phyloP scores from a whole-genome alignment of 2,329 filamentous ascomycete genomes.

The Neodidymelliopsis sp. region DNA sequence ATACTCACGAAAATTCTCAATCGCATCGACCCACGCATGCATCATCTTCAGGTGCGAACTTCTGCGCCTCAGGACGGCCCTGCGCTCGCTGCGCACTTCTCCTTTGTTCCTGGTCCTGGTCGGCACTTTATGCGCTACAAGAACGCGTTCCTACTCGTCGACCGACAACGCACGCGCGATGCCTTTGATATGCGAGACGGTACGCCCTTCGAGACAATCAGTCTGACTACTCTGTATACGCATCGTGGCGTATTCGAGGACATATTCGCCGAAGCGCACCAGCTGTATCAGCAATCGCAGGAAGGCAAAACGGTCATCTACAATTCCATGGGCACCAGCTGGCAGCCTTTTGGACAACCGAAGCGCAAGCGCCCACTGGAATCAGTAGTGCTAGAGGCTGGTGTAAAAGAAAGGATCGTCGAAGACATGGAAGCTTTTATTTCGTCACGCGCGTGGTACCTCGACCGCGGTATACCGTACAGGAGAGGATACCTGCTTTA shows the following conservation, averaged over 20 bases:
- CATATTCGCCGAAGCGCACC: conserved; percentile 86
- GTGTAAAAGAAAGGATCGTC: conserved; percentile 82
- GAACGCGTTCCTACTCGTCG: conserved; percentile 86
- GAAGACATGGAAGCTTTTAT: conserved; percentile 85
- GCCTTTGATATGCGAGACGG: conserved; percentile 80
- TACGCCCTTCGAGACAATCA: conserved; percentile 92
- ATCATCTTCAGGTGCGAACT: conserved; percentile 71
- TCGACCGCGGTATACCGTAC: conserved; percentile 93
- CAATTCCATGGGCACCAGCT: conserved; percentile 82
- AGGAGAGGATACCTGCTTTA: conserved; percentile 87
- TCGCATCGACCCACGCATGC: conserved; percentile 66
- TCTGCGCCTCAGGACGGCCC: conserved; percentile 70
- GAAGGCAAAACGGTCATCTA: conserved; percentile 96
- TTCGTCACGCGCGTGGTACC: conserved; percentile 82
- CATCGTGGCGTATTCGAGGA: conserved; percentile 89
- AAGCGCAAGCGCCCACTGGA: conserved; percentile 85
- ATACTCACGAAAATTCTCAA: conserved; percentile 63
- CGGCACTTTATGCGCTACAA: conserved; percentile 86
- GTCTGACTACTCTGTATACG: conserved; percentile 88
- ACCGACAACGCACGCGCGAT: conserved; percentile 81
- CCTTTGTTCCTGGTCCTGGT: conserved; percentile 89
- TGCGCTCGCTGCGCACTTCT: conserved; percentile 79
- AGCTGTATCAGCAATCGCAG: conserved; percentile 77
- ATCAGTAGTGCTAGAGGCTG: conserved; percentile 85
- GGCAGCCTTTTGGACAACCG: conserved; percentile 83